Evolutionary conservation across 768 basidiomycete genomes (phyloP).

Genomic region (Leucosporidium yakuticum): DNA sequence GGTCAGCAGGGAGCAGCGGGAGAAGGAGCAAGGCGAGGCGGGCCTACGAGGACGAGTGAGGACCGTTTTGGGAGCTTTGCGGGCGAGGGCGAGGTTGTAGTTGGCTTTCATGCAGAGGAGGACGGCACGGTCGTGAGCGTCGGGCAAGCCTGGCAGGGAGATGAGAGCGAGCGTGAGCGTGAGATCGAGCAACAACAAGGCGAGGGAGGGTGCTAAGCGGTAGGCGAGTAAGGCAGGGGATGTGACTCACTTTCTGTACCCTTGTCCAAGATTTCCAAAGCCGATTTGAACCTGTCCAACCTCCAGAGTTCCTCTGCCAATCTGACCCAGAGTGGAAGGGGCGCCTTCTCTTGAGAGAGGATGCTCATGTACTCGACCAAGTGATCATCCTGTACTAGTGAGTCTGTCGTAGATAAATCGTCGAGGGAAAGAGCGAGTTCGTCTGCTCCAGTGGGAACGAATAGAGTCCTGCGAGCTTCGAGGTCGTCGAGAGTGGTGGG

Average conservation of each 20-base stretch:
- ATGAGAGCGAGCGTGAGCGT: slow-evolving; percentile 44
- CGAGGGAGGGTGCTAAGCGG: too few species aligned
- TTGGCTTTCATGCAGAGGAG: slow-evolving; percentile 79
- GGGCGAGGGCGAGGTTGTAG: slow-evolving; percentile 70
- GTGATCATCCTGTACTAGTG: too few species aligned
- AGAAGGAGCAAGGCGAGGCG: background rate
- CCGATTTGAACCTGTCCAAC: slow-evolving; percentile 18
- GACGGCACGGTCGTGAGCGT: too few species aligned
- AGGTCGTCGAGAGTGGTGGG: too few species aligned
- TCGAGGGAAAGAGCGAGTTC: too few species aligned
- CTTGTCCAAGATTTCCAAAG: slow-evolving; percentile 56
- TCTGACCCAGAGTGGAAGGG: slow-evolving; percentile 59
- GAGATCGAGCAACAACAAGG: slow-evolving; percentile 33
- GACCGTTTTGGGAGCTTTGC: slow-evolving; percentile 74
- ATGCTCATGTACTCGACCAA: slow-evolving; percentile 49
- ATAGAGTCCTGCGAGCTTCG: too few species aligned
- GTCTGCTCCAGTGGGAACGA: too few species aligned
- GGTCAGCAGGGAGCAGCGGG: slow-evolving; percentile 1
- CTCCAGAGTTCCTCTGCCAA: slow-evolving; percentile 43
- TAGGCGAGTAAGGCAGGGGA: too few species aligned
- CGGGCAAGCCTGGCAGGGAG: slow-evolving; percentile 47
- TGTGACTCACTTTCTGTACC: slow-evolving; percentile 2
- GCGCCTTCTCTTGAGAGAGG: slow-evolving; percentile 64
- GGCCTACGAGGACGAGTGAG: slow-evolving; percentile 48
- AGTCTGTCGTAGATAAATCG: too few species aligned